Evolutionary conservation across 2,329 filamentous ascomycete genomes (phyloP), one percentile per base, ranked within the genome.

Genomic region (Lecanicillium sp.): DNA sequence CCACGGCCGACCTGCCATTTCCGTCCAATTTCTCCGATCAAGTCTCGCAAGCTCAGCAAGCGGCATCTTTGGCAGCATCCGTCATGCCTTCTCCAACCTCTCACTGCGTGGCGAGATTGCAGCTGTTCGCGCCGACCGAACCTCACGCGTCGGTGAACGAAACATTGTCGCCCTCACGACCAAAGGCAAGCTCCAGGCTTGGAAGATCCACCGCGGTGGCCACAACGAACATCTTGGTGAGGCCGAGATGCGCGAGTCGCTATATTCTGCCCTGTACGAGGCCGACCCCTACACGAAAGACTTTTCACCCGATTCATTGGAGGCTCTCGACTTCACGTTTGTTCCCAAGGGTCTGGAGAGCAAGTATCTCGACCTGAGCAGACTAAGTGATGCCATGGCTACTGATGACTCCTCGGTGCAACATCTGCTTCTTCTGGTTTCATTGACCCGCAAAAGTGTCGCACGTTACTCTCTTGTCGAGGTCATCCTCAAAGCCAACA

Each of bases 161-260:
- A 88, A 90, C 56, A 76, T 95, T 27, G 78, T 95, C 39, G 82
- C 90, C 30, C 81, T 84, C 12, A 93, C 90, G 2, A 77, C 81
- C 46, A 84, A 84, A 57, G 91, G 87, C 23, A 78, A 83, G 50
- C 69, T 98, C 21, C 85, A 94, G 57, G 77, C 84, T 7, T 98
- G 93, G 93, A 87, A 86, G 60, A 76, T 96, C 36, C 89, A 91
- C 59, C 88, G 91, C 64, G 87, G 87, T 52, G 90, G 90, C 27
- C 87, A 90, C 55, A 84, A 90, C 60, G 81, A 86, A 36, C 75
- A 88, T 40, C 78, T 86, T 39, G 77, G 78, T 21, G 87, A 91
- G 52, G 73, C 83, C 19, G 86, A 95, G 62, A 72, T 83, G 49
- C 79, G 82, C 48, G 79, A 83, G 19, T 67, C 77, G 4, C 74